These are phyloP conservation scores for Penicillium sp. DNA, from an alignment of 2,329 filamentous ascomycete species.

Conservation along the genomic window DNA sequence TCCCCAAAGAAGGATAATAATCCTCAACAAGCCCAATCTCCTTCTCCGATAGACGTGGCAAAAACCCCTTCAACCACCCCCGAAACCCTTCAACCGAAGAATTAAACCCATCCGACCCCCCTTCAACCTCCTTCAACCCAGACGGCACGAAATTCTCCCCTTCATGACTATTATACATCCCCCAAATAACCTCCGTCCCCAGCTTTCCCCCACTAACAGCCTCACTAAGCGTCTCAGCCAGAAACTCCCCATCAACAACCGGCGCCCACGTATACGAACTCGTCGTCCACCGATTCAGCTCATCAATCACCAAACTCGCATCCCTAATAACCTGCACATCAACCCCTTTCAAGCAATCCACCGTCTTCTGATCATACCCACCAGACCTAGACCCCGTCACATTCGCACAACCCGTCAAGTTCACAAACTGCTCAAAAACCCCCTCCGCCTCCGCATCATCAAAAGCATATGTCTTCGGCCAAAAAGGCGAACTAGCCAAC, in stretches of 20 bases:
- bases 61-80: conserved; percentile 58
- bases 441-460: conserved; percentile 56
- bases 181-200: conserved; percentile 54
- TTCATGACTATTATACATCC: conserved; percentile 67
- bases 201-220: conserved; percentile 45
- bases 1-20: conserved; percentile 54
- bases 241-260: conserved; percentile 61
- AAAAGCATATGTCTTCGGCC: conserved; percentile 62
- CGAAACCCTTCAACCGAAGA: conserved; percentile 55
- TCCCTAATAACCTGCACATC: conserved; percentile 59
- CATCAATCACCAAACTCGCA: conserved; percentile 56
- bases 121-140: conserved; percentile 45
- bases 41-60: conserved; percentile 51
- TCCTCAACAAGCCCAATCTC: conserved; percentile 47
- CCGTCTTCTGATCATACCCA: conserved; percentile 38
- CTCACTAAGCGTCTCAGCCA: conserved; percentile 53
- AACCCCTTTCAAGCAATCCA: conserved; percentile 59
- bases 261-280: conserved; percentile 64
- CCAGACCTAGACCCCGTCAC: background rate
- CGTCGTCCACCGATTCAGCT: conserved; percentile 58
- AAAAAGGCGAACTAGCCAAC: conserved; percentile 59
- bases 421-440: conserved; percentile 54
- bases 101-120: conserved; percentile 53
- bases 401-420: conserved; percentile 53
- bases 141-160: conserved; percentile 65